These are phyloP conservation scores for Alternaria sp. DNA, from an alignment of 2,329 filamentous ascomycete species.

Conservation along the genomic window DNA sequence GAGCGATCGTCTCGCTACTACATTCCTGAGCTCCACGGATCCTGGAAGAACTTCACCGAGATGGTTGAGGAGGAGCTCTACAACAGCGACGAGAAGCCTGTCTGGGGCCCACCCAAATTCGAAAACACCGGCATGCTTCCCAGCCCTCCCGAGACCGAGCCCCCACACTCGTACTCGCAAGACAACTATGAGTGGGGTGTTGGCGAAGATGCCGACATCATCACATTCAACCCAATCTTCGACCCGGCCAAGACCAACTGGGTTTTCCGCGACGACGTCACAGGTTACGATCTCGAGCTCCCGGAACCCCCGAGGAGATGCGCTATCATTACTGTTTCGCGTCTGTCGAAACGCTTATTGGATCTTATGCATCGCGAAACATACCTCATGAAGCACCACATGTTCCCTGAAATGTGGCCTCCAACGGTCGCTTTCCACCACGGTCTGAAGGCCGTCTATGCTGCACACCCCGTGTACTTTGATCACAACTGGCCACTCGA, in stretches of 20 bases:
- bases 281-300: conserved; percentile 65
- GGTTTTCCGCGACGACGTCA: conserved; percentile 72
- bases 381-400: conserved; percentile 70
- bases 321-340: conserved; percentile 79
- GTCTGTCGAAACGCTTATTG: conserved; percentile 73
- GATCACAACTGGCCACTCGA: conserved; percentile 71
- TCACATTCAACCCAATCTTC: conserved; percentile 80
- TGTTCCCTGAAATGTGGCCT: conserved; percentile 81
- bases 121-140: conserved; percentile 59
- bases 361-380: conserved; percentile 81
- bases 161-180: conserved; percentile 63
- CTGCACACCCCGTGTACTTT: conserved; percentile 79
- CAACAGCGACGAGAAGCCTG: conserved; percentile 55
- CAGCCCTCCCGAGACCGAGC: conserved; percentile 67
- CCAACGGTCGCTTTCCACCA: conserved; percentile 76
- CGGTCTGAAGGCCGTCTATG: conserved; percentile 78
- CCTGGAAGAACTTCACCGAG: conserved; percentile 71
- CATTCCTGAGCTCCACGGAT: conserved; percentile 71
- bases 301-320: conserved; percentile 71
- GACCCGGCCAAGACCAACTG: conserved; percentile 75
- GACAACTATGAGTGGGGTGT: conserved; percentile 79
- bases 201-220: conserved; percentile 75
- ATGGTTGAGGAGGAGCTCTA: conserved; percentile 66
- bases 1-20: conserved; percentile 76
- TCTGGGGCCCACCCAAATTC: conserved; percentile 68